These are phyloP conservation scores for Aspergillus terreus DNA, from an alignment of 2,329 filamentous ascomycete genomes.

Conservation along the genomic window DNA sequence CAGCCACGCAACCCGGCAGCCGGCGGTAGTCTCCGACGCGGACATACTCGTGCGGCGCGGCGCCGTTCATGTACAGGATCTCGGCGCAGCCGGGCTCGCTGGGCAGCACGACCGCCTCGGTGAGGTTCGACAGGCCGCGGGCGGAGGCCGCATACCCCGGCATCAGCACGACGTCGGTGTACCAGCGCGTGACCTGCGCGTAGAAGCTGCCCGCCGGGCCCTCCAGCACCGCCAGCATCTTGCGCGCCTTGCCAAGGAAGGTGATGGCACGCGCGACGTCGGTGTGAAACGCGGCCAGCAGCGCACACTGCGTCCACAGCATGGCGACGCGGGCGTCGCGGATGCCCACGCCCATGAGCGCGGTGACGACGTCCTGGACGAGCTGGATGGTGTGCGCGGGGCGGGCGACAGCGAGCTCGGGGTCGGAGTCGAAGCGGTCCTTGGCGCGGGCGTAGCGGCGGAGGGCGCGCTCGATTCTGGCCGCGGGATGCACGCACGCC, in stretches of 20 bases:
- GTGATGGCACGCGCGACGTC: conserved; percentile 18
- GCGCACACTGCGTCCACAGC: conserved; percentile 19
- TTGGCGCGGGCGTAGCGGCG: conserved; percentile 7
- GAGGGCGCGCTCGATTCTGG: conserved; percentile 12
- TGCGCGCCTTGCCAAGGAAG: conserved; percentile 17
- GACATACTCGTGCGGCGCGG: conserved; percentile 10
- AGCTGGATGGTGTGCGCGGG: conserved; percentile 14
- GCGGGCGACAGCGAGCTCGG: conserved; percentile 1
- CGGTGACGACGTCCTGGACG: conserved; percentile 7
- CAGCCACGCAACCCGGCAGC: not conserved
- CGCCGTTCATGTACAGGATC: conserved; percentile 17
- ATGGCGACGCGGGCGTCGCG: conserved; percentile 13
- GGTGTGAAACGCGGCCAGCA: conserved; percentile 20
- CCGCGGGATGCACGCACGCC: conserved; percentile 12
- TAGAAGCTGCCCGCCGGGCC: conserved; percentile 8
- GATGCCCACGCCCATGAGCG: conserved; percentile 1
- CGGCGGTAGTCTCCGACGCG: conserved; percentile 8
- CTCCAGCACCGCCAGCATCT: conserved; percentile 9
- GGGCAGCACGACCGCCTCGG: conserved; percentile 3
- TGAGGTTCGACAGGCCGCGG: conserved; percentile 11
- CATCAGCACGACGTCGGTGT: conserved; percentile 5
- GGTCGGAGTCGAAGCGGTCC: not conserved
- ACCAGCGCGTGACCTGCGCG: conserved; percentile 7
- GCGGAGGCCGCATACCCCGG: conserved; percentile 13
- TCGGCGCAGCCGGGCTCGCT: not conserved